A percentile compares a stretch with the other conserved stretches of the same genome.
Evolutionary conservation across 805 yeast genomes (phyloP).

Genomic region (Kurtzmaniella cleridarum): DNA sequence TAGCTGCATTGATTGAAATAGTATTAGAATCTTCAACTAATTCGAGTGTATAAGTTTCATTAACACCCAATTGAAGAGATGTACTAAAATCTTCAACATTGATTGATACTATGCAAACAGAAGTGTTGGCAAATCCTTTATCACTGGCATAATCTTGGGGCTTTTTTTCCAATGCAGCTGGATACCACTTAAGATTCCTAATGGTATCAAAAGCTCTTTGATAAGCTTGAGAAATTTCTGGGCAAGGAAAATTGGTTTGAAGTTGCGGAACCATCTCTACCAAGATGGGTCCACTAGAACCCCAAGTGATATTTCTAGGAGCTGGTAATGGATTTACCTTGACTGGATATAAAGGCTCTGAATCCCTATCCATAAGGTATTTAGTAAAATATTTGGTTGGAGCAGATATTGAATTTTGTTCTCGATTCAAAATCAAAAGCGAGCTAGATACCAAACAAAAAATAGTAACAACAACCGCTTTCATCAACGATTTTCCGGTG

Average conservation of each 20-base stretch:
- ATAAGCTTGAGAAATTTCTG: conserved; percentile 16
- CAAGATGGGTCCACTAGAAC: conserved; percentile 6
- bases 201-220: conserved; percentile 15
- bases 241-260: conserved; percentile 1
- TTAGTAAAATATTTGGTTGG: too few species aligned
- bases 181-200: conserved; percentile 25
- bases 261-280: not conserved
- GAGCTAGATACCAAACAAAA: too few species aligned
- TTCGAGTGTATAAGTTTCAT: conserved; percentile 28
- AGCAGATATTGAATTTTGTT: too few species aligned
- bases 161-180: conserved; percentile 25
- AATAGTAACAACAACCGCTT: too few species aligned
- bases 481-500: too few species aligned
- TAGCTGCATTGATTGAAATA: conserved; percentile 22
- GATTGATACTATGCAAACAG: conserved; percentile 5
- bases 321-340: conserved; percentile 20
- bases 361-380: too few species aligned
- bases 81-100: conserved; percentile 14
- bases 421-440: too few species aligned
- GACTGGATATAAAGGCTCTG: conserved; percentile 5
- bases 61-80: conserved; percentile 29
- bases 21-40: conserved; percentile 7
- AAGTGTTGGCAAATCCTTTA: not conserved
- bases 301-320: conserved; percentile 19
- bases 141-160: not conserved